These are phyloP conservation scores for Stipa capillata DNA, from an alignment of 176 grass and related monocot genomes.

Conservation along the genomic window DNA sequence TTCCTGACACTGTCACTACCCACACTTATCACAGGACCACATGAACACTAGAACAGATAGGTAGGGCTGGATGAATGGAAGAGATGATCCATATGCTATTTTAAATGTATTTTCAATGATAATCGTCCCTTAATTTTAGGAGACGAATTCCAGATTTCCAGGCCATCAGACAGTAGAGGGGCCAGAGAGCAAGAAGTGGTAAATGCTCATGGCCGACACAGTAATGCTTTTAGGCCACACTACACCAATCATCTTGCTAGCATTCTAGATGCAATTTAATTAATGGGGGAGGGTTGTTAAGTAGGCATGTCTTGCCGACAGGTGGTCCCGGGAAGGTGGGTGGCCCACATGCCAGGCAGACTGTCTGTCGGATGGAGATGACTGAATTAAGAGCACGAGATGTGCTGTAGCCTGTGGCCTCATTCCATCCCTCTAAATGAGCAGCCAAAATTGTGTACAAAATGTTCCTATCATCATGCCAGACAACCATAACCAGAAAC, in stretches of 20 bases:
- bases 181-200: neutral
- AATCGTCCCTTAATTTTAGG: neutral
- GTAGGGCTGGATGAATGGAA: too few relatives aligned
- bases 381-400: neutral
- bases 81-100: neutral
- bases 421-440: neutral
- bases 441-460: neutral
- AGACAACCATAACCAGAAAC: neutral
- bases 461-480: neutral
- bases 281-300: neutral
- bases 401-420: neutral
- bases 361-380: neutral
- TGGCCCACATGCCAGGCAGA: neutral
- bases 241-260: neutral
- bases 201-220: neutral
- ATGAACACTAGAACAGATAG: too few relatives aligned
- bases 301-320: neutral
- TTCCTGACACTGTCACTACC: neutral
- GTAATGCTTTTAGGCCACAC: neutral
- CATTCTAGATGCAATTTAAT: neutral
- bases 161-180: slow-evolving; percentile 6
- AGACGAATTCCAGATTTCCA: slow-evolving; percentile 8
- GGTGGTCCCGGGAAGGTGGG: neutral
- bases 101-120: too few relatives aligned
- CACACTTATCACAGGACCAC: neutral